Evolutionary conservation across 495 filamentous ascomycete genomes (phyloP), one percentile per base, ranked within the genome.

Genomic region (Chaetomidium leptoderma): DNA sequence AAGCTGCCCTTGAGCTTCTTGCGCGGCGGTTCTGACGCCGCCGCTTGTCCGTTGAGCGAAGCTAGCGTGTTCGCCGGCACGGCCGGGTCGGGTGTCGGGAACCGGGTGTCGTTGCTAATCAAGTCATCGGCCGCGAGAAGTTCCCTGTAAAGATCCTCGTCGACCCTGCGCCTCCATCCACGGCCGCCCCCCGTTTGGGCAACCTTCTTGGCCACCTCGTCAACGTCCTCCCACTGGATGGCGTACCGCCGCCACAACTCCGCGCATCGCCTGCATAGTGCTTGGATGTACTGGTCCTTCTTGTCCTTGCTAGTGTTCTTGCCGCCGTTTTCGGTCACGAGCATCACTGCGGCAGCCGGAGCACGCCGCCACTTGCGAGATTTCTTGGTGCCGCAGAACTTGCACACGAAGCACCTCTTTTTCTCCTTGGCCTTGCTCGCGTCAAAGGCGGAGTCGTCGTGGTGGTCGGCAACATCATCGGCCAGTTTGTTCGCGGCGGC

Each of bases 361-460:
- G 93, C 93, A 40, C 92, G 83, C 36, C 93, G 82, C 93, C 93
- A 99, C 71, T 96, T 91, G 37, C 88, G 84, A 2, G 91, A 95
- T 43, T 78, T 72, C 59, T 86, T 86, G 4, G 85, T 89, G 36
- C 72, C 74, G 68, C 93, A 99, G 68, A 97, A 97, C 68, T 96
- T 97, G 82, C 93, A 99, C 56, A 91, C 80, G 66, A 99, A 97
- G 4, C 81, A 83, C 59, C 86, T 85, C 70, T 93, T 95, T 67
- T 82, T 84, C 26, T 81, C 76, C 3, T 72, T 70, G 2, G 92
- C 92, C 75, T 97, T 99, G 11, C 86, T 86, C 46, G 85, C 86
- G 66, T 97, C 95, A 61, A 97, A 99, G 8, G 95, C 92, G 6
- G 93, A 99, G 70, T 99, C 93, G 60, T 99, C 93, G 23, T 87